Conservation (phyloP, 306 rosid species). For the Cucumis hystrix region DNA sequence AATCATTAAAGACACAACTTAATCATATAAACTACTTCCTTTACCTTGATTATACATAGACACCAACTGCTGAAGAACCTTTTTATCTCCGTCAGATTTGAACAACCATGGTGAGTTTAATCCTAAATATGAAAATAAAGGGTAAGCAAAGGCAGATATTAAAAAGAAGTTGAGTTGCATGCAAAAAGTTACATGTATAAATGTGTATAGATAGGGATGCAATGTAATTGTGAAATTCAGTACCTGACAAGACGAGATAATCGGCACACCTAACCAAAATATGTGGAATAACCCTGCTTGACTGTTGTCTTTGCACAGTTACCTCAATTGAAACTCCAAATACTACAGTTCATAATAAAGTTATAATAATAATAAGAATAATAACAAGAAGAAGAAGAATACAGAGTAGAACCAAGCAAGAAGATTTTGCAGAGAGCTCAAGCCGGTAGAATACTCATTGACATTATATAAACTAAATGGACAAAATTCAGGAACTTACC, state of each 20-base stretch:
- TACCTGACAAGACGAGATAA: conserved; percentile 84
- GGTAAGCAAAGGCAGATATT: conserved; percentile 6
- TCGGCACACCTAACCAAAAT: conserved; percentile 82
- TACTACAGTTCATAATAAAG: conserved; percentile 28
- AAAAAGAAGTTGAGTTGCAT: not conserved
- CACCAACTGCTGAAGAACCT: conserved; percentile 71
- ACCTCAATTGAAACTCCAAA: conserved; percentile 91
- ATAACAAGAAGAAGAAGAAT: too few species aligned
- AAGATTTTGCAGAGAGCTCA: not conserved
- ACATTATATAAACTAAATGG: not conserved
- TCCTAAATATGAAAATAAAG: conserved; percentile 32
- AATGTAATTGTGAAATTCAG: not conserved
- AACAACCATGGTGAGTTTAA: conserved; percentile 59
- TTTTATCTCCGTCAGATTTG: conserved; percentile 77
- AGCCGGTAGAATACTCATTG: not conserved
- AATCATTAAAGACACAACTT: conserved; percentile 6
- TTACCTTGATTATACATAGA: conserved; percentile 80
- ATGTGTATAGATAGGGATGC: not conserved
- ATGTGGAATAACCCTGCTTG: conserved; percentile 62
- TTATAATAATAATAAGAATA: not conserved
- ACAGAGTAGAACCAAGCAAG: not conserved
- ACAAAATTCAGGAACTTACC: conserved; percentile 41
- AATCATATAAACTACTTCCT: not conserved
- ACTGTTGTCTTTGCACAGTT: conserved; percentile 67
- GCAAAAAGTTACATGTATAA: not conserved